Conservation (phyloP, 2,329 filamentous ascomycete species). For the Colletotrichum melonis region DNA sequence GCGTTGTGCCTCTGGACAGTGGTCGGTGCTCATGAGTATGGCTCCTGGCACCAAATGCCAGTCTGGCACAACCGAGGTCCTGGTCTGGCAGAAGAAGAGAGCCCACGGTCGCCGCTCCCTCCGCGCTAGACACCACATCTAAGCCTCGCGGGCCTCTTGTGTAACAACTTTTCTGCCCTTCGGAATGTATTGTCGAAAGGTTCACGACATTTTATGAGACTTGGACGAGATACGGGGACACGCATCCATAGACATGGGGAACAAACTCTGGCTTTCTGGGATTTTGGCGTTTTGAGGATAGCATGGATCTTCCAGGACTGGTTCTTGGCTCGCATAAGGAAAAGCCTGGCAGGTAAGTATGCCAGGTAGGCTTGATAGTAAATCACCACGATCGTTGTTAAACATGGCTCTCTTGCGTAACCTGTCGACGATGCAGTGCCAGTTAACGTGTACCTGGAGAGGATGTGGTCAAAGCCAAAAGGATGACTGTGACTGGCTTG, state of each 20-base stretch:
- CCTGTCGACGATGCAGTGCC: neutral
- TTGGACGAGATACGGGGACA: slow-evolving; percentile 26
- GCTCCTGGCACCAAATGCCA: slow-evolving; percentile 65
- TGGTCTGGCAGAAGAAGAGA: slow-evolving; percentile 40
- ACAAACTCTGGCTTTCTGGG: slow-evolving; percentile 19
- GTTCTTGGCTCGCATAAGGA: slow-evolving; percentile 22
- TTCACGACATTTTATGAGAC: slow-evolving; percentile 31
- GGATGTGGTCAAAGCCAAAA: neutral
- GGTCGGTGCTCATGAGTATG: slow-evolving; percentile 62
- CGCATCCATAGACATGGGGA: slow-evolving; percentile 24
- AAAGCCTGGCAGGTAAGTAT: slow-evolving; percentile 11
- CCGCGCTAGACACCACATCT: slow-evolving; percentile 27
- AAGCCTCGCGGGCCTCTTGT: neutral
- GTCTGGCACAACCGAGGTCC: slow-evolving; percentile 40
- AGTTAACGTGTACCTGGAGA: too few relatives aligned
- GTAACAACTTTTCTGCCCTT: slow-evolving; percentile 6
- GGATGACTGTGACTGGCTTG: neutral
- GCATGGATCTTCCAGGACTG: slow-evolving; percentile 29
- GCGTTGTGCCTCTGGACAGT: slow-evolving; percentile 69
- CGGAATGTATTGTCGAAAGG: slow-evolving; percentile 20
- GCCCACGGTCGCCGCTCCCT: slow-evolving; percentile 26
- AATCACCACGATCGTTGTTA: slow-evolving; percentile 20
- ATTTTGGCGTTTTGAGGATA: slow-evolving; percentile 30
- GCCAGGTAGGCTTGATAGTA: slow-evolving; percentile 19
- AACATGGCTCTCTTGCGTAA: neutral